Evolutionary conservation across 805 yeast species (phyloP).

Genomic region (Metschnikowia santaceciliae): DNA sequence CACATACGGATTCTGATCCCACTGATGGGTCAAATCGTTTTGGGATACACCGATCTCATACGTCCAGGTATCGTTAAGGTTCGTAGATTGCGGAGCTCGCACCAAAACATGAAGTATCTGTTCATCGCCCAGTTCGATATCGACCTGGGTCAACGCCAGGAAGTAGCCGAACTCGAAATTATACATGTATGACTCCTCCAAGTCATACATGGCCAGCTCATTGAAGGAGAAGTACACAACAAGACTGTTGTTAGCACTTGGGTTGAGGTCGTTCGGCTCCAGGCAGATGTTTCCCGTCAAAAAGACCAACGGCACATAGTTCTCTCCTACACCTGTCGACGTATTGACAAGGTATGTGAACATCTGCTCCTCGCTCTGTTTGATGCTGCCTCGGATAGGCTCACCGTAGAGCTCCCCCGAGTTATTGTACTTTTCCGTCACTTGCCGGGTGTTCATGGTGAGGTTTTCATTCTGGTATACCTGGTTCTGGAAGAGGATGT

Average conservation of each 20-base stretch:
- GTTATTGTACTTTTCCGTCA: neutral
- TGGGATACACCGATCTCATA: constrained; percentile 67
- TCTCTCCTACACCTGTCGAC: constrained; percentile 41
- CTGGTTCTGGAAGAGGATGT: neutral
- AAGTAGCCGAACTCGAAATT: constrained; percentile 34
- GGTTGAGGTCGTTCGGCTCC: constrained; percentile 25
- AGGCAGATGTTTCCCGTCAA: constrained; percentile 49
- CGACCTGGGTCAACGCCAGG: constrained; percentile 37
- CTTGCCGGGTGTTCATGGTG: neutral
- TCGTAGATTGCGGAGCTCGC: constrained; percentile 37
- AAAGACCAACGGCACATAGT: constrained; percentile 46
- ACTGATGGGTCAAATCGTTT: constrained; percentile 60
- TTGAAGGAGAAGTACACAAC: constrained; percentile 40
- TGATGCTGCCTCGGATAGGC: constrained; percentile 34
- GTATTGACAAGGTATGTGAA: constrained; percentile 44
- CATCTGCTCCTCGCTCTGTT: constrained; percentile 36
- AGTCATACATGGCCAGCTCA: constrained; percentile 27
- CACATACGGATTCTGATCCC: constrained; percentile 59
- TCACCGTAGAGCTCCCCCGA: neutral
- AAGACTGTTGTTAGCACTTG: constrained; percentile 22
- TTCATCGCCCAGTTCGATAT: constrained; percentile 12
- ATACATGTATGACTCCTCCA: constrained; percentile 27
- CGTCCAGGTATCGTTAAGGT: constrained; percentile 44
- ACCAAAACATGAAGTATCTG: constrained; percentile 34
- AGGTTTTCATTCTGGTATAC: neutral